Base-by-base conservation (phyloP, 116 monocot genomes). In the Iris pallida region DNA sequence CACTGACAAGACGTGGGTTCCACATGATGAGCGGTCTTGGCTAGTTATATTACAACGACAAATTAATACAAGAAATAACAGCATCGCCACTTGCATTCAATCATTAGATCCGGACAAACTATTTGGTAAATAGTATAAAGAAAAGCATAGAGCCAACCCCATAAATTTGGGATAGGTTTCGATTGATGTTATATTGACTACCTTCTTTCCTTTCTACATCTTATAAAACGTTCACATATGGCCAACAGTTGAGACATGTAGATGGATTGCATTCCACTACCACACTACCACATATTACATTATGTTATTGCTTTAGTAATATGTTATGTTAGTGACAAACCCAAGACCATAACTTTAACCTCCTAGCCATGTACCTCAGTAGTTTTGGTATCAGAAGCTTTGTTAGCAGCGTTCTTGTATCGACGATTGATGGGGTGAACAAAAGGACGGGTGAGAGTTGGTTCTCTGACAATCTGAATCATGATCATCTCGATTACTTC, bases 1-100 rank as follows among this genome's bases (percentile, higher is more conserved):
- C 82, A 61, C 96, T 96, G 4, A 96, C 78, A 71, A 96, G 92
- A 46, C 96, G 79, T 72, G 96, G 96, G 58, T 96, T 96, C 96
- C 96, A 96, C 96, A 96, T 96, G 53, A 96, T 73, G 59, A 96
- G 96, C 30, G 96, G 89, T 66, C 85, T 96, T 63, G 89, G 89
- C 96, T 96, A 71, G 64, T 40, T 54, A 61, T 42, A 71, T 54
- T 68, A 73, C 58, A 74, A 76, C 20, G 5, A 72, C 8, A 16
- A 68, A 65, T 59, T 52, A 43, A 11, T 51, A n/a, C 71, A 20
- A 74, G 53, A 42, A 68, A 53, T 59, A 68, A 11, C 5, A 10
- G 20, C 30, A 30, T 30, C 30, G 30, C 30, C 30, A 30, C 30
- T 30, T 30, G 3, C 30, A 3, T 30, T 30, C 30, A 30, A 30